Percentiles rank a stretch among this genome's conserved stretches.
These are phyloP conservation scores for Calonectria henricotiae DNA, from an alignment of 2,329 filamentous ascomycete genomes.

Conservation along the genomic window DNA sequence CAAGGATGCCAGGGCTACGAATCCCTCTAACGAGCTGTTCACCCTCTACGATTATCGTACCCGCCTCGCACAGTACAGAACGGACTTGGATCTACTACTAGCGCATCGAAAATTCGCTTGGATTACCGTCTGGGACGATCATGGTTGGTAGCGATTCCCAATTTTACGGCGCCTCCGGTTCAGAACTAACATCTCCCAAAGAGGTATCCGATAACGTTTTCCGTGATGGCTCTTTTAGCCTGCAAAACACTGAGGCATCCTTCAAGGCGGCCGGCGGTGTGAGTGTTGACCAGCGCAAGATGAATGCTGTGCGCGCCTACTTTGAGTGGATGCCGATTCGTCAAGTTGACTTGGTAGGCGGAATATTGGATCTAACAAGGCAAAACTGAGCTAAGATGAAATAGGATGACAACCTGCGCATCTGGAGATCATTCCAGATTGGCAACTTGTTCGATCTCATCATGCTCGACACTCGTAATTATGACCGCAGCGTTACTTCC, in stretches of 20 bases:
- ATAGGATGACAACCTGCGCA: conserved; percentile 4
- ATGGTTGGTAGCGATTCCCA: neutral
- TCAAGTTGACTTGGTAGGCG: conserved; percentile 70
- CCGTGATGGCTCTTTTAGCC: neutral
- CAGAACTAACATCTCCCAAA: neutral
- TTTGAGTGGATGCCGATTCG: conserved; percentile 72
- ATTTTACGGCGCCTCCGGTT: too few relatives aligned
- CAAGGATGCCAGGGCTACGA: conserved; percentile 15
- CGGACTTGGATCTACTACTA: conserved; percentile 1
- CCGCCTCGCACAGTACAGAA: conserved; percentile 5
- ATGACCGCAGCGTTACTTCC: conserved; percentile 1
- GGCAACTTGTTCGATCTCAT: conserved; percentile 10
- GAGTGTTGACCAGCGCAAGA: conserved; percentile 81
- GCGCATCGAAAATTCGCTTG: conserved; percentile 3
- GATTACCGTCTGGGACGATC: conserved; percentile 16
- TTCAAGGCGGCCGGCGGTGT: conserved; percentile 52
- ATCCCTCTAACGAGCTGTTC: neutral
- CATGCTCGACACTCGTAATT: conserved; percentile 15
- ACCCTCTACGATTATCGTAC: conserved; percentile 12
- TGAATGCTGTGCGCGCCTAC: conserved; percentile 81
- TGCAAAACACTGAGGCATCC: neutral
- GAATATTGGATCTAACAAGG: conserved; percentile 36
- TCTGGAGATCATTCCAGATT: conserved; percentile 20
- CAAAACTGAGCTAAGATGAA: neutral
- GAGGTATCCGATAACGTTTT: conserved; percentile 9